phyloP scores from a whole-genome alignment of 352 stramenopile genomes.

The Phytophthora fragariaefolia region DNA sequence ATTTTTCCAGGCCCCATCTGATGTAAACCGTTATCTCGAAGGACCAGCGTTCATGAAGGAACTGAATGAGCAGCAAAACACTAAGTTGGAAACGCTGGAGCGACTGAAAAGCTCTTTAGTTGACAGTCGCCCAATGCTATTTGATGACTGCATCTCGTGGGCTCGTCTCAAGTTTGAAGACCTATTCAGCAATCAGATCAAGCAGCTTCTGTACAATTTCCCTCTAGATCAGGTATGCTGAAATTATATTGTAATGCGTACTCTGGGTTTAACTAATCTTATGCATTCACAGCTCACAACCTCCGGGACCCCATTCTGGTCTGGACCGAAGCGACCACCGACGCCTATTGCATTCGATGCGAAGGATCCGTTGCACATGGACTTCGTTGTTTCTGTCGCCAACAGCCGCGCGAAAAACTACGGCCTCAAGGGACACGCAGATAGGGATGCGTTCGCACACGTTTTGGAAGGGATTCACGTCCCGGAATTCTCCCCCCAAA shows the following conservation, averaged over 20 bases:
- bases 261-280: not conserved
- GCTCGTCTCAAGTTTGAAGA: slow-evolving; percentile 98
- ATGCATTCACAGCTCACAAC: slow-evolving; percentile 84
- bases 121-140: slow-evolving; percentile 89
- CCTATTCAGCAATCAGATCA: slow-evolving; percentile 98
- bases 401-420: slow-evolving; percentile 96
- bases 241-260: not conserved
- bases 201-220: slow-evolving; percentile 99
- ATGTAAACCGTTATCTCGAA: slow-evolving; percentile 95
- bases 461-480: slow-evolving; percentile 91
- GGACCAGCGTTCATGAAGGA: slow-evolving; percentile 90
- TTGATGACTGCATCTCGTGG: slow-evolving; percentile 98
- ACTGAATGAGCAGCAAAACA: slow-evolving; percentile 97
- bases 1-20: slow-evolving; percentile 97
- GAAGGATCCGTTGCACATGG: slow-evolving; percentile 92
- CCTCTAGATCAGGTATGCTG: slow-evolving; percentile 91
- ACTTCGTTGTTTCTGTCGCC: slow-evolving; percentile 96
- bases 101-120: slow-evolving; percentile 94
- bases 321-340: slow-evolving; percentile 96
- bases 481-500: slow-evolving; percentile 92
- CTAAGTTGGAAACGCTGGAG: slow-evolving; percentile 96
- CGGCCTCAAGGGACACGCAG: slow-evolving; percentile 81
- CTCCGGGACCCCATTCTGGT: slow-evolving; percentile 98
- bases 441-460: slow-evolving; percentile 71
- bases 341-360: slow-evolving; percentile 94